Conservation (phyloP, 371 early-diverging fungal genomes). For the Apophysomyces sp. region DNA sequence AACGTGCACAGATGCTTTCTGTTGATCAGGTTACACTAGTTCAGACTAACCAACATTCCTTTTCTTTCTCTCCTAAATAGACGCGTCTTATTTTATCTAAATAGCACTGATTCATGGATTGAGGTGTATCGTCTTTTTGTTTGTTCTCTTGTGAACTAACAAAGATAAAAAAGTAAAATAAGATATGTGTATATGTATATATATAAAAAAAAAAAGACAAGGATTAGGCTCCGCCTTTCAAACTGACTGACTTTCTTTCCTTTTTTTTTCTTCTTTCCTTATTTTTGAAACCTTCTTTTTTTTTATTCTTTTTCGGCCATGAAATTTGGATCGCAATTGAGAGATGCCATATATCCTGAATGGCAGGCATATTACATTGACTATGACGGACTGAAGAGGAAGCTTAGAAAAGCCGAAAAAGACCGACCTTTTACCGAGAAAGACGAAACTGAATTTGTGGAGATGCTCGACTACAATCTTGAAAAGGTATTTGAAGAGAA, state of each 20-base stretch:
- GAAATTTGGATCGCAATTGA: slow-evolving; percentile 94
- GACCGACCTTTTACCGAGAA: slow-evolving; percentile 60
- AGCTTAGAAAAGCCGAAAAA: slow-evolving; percentile 72
- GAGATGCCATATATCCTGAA: slow-evolving; percentile 79
- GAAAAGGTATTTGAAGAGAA: slow-evolving; percentile 68
- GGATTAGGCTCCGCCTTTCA: neutral
- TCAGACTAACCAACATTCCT: no score
- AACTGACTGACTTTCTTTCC: no score
- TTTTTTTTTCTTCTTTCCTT: neutral
- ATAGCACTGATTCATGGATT: no score
- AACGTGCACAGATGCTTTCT: neutral
- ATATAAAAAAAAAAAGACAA: neutral
- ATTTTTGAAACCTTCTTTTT: neutral
- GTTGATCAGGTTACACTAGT: slow-evolving; percentile 1
- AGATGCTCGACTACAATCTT: slow-evolving; percentile 84
- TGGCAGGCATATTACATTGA: slow-evolving; percentile 93
- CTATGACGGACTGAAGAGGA: slow-evolving; percentile 87
- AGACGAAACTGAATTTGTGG: slow-evolving; percentile 88
- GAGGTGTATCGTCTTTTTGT: no score
- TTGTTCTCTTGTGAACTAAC: no score
- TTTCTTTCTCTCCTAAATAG: no score
- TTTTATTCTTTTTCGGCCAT: slow-evolving; percentile 47
- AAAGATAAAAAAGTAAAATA: no score
- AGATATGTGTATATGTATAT: neutral
- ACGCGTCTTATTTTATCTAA: no score